Conservation (phyloP, 306 rosid genomes). For the Gynostemma pentaphyllum region DNA sequence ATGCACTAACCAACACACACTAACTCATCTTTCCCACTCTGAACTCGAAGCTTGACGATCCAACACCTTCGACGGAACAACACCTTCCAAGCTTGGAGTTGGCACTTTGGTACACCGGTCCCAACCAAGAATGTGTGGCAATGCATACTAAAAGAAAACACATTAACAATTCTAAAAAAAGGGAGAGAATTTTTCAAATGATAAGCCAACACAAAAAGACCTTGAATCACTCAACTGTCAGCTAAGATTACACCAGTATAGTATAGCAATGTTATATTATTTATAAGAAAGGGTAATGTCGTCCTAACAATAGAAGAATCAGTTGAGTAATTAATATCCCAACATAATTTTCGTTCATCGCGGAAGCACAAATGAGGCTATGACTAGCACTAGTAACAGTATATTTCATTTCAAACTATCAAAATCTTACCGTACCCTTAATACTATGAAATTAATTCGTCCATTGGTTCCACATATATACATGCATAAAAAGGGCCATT, state of each 20-base stretch:
- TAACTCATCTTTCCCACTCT: constrained; percentile 82
- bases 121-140: constrained; percentile 93
- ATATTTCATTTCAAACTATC: too few relatives aligned
- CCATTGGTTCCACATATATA: too few relatives aligned
- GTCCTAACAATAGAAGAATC: neutral
- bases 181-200: neutral
- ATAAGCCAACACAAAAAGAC: neutral
- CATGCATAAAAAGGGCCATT: too few relatives aligned
- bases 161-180: neutral
- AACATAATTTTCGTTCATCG: neutral
- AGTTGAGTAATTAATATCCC: neutral
- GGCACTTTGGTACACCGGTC: constrained; percentile 43
- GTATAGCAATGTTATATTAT: too few relatives aligned
- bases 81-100: constrained; percentile 14
- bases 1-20: too few relatives aligned
- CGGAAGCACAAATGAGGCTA: neutral
- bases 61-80: constrained; percentile 12
- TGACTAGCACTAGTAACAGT: too few relatives aligned
- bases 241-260: neutral
- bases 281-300: neutral
- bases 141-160: constrained; percentile 49
- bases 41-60: constrained; percentile 24
- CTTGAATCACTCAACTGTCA: neutral
- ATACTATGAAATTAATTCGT: too few relatives aligned
- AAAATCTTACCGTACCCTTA: too few relatives aligned